Evolutionary conservation across 2,329 filamentous ascomycete genomes (phyloP).

Genomic region (Chrysosphaeria jannelii): DNA sequence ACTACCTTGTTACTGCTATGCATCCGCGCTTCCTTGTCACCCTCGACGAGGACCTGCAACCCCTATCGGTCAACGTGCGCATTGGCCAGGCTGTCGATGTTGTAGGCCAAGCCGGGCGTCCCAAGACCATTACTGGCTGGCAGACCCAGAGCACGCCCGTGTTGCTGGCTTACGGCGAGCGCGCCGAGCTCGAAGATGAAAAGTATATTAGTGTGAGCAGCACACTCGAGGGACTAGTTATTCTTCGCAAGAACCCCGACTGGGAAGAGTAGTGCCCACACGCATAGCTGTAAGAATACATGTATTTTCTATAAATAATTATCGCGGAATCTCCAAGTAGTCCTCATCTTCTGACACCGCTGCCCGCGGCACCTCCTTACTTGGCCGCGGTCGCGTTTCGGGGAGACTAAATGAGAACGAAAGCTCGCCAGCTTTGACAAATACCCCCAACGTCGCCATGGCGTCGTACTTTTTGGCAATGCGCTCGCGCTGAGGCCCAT

Average conservation of each 20-base stretch:
- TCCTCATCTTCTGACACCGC: no score
- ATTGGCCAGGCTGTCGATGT: constrained; percentile 96
- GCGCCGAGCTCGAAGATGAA: constrained; percentile 90
- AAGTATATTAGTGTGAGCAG: constrained; percentile 81
- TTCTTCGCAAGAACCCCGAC: constrained; percentile 32
- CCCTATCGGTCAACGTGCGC: constrained; percentile 79
- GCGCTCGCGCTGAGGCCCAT: no score
- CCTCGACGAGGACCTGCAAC: constrained; percentile 78
- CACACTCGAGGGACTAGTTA: constrained; percentile 80
- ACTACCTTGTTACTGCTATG: constrained; percentile 92
- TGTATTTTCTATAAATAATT: no score
- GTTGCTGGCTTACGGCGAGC: constrained; percentile 72
- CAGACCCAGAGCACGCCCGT: constrained; percentile 99
- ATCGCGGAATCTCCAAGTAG: no score
- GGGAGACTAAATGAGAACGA: no score
- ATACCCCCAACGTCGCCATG: no score
- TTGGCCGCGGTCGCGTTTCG: no score
- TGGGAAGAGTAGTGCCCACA: constrained; percentile 22
- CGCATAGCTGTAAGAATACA: no score
- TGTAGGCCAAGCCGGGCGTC: constrained; percentile 82
- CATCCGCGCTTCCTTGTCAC: constrained; percentile 90
- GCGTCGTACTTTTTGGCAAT: no score
- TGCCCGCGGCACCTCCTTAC: no score
- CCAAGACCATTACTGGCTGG: constrained; percentile 98
- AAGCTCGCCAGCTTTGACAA: no score